Conservation (phyloP, 2,329 filamentous ascomycete species). For the Alternaria viburni region DNA sequence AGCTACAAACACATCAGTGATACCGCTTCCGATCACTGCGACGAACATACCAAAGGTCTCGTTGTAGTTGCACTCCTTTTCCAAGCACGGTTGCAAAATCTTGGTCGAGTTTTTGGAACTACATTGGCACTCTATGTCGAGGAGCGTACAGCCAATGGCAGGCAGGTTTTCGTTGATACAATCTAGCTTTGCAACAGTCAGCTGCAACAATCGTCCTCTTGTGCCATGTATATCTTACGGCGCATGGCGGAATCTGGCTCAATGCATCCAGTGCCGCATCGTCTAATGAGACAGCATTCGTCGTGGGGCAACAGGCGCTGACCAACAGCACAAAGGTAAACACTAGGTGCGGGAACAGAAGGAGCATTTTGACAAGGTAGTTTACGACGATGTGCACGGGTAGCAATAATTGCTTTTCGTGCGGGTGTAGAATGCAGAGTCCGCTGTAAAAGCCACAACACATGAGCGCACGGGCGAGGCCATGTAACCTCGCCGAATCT, state of each 20-base stretch:
- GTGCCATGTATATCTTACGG: neutral
- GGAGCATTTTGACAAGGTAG: neutral
- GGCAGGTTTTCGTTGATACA: constrained; percentile 2
- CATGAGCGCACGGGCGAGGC: neutral
- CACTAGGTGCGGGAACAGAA: neutral
- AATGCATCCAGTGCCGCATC: neutral
- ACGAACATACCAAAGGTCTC: neutral
- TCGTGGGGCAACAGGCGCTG: neutral
- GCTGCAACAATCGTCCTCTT: neutral
- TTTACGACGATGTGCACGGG: neutral
- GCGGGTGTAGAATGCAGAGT: neutral
- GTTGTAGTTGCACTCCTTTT: constrained; percentile 1
- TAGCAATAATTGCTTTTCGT: neutral
- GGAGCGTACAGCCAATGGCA: constrained; percentile 1
- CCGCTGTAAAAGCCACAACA: neutral
- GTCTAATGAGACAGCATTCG: neutral
- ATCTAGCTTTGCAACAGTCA: neutral
- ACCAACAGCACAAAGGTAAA: neutral
- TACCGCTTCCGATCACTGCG: neutral
- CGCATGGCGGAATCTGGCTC: neutral
- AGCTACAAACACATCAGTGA: neutral
- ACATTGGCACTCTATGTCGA: constrained; percentile 7
- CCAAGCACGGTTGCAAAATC: constrained; percentile 5
- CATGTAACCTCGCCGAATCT: neutral
- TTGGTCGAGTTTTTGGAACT: constrained; percentile 10